Percentiles rank a stretch among this genome's conserved stretches.
phyloP scores from a whole-genome alignment of 805 yeast genomes.

The Teunomyces stri region DNA sequence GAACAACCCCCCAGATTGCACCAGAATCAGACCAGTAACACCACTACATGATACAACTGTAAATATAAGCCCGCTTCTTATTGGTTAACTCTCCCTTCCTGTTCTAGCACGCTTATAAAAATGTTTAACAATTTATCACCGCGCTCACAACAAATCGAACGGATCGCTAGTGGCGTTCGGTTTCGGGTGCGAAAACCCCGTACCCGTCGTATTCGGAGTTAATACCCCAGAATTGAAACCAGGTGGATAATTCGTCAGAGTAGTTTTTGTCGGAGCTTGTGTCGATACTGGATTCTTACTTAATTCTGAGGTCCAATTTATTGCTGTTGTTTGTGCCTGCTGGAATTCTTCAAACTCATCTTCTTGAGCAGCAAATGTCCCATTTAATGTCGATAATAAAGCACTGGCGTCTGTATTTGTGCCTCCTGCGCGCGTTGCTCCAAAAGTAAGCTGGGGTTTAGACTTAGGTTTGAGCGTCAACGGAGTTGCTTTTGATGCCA shows the following conservation, averaged over 20 bases:
- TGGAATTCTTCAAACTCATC: constrained; percentile 32
- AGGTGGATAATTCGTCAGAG: constrained; percentile 25
- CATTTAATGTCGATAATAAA: constrained; percentile 24
- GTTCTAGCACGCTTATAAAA: background rate
- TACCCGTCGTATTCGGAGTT: constrained; percentile 20
- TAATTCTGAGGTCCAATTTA: constrained; percentile 16
- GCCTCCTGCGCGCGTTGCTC: constrained; percentile 18
- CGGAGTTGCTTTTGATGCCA: constrained; percentile 4
- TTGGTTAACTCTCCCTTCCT: background rate
- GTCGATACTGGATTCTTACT: constrained; percentile 3
- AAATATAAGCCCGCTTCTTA: background rate
- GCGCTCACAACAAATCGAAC: constrained; percentile 14
- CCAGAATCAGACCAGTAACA: constrained; percentile 2
- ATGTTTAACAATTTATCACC: background rate
- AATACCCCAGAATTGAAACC: constrained; percentile 29
- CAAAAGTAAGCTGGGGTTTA: constrained; percentile 17
- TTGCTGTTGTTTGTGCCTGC: constrained; percentile 9
- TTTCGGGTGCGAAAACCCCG: background rate
- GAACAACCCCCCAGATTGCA: background rate
- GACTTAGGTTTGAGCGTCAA: constrained; percentile 10
- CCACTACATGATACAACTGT: background rate
- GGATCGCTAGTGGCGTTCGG: constrained; percentile 7
- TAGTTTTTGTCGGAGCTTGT: background rate
- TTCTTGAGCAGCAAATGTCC: constrained; percentile 20
- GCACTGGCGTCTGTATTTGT: constrained; percentile 11